phyloP scores from a whole-genome alignment of 352 stramenopile species.

The Globisporangium alternatum region DNA sequence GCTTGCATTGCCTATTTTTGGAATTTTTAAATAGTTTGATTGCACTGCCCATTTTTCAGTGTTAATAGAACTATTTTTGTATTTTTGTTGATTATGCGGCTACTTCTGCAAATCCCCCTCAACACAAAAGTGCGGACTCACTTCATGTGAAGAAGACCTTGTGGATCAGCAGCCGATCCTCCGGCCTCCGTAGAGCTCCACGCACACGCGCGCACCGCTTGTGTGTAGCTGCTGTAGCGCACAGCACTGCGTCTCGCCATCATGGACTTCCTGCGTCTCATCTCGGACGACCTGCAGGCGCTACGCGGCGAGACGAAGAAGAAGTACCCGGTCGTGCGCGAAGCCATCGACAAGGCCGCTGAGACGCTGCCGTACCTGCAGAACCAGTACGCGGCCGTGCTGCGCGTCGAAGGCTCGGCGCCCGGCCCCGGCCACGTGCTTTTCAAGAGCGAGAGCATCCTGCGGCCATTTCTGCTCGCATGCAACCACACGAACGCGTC shows the following conservation, averaged over 20 bases:
- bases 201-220: background rate
- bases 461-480: slow-evolving; percentile 96
- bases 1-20: too few species aligned
- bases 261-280: slow-evolving; percentile 91
- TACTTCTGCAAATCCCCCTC: too few species aligned
- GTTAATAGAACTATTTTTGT: too few species aligned
- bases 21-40: too few species aligned
- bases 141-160: too few species aligned
- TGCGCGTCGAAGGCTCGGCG: slow-evolving; percentile 57
- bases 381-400: slow-evolving; percentile 92
- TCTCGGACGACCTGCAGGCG: slow-evolving; percentile 87
- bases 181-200: background rate
- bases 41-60: too few species aligned
- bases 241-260: background rate
- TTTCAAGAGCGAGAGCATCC: slow-evolving; percentile 93
- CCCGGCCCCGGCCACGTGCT: slow-evolving; percentile 88
- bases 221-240: background rate
- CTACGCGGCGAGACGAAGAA: slow-evolving; percentile 84
- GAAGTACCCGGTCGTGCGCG: slow-evolving; percentile 94
- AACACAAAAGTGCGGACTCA: too few species aligned
- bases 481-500: slow-evolving; percentile 97
- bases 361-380: slow-evolving; percentile 92
- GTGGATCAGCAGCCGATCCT: too few species aligned
- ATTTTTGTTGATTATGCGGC: too few species aligned
- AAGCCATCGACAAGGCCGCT: slow-evolving; percentile 94